phyloP scores from a whole-genome alignment of 1,284 basidiomycete genomes.

The Trametes pubescens region DNA sequence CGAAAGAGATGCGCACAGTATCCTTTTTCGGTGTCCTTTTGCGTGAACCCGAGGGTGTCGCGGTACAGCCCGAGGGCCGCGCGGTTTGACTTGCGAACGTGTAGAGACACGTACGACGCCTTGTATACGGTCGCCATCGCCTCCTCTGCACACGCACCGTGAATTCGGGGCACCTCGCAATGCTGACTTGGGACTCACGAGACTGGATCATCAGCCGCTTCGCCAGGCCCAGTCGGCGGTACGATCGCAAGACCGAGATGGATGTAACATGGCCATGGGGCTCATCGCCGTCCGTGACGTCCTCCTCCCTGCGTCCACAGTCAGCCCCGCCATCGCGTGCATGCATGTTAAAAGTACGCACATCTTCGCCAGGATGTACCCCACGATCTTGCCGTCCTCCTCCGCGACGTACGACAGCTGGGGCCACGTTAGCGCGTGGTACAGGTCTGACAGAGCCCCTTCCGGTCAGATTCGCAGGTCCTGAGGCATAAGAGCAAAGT shows the following conservation, averaged over 20 bases:
- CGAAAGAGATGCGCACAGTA: constrained; percentile 72
- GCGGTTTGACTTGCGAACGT: constrained; percentile 89
- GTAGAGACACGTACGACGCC: constrained; percentile 81
- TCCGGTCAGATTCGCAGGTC: background rate
- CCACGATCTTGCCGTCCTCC: constrained; percentile 90
- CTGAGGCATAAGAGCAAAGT: background rate
- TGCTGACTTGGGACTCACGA: constrained; percentile 61
- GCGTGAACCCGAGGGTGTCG: constrained; percentile 84
- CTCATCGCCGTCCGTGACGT: constrained; percentile 61
- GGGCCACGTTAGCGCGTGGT: constrained; percentile 92
- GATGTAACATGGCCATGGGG: constrained; percentile 92
- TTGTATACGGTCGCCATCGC: constrained; percentile 88
- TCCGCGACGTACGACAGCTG: constrained; percentile 95
- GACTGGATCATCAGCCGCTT: constrained; percentile 89
- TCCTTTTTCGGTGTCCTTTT: constrained; percentile 77
- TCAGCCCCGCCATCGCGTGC: background rate
- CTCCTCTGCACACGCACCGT: constrained; percentile 64
- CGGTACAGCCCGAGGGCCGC: constrained; percentile 86
- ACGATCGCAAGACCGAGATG: constrained; percentile 87
- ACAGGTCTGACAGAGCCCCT: constrained; percentile 70
- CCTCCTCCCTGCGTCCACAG: constrained; percentile 69
- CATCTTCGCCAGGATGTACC: constrained; percentile 97
- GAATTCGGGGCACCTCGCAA: background rate
- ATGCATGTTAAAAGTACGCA: constrained; percentile 45
- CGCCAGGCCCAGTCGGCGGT: constrained; percentile 86